These are phyloP conservation scores for Fusarium phyllophilum DNA, from an alignment of 2,329 filamentous ascomycete species.

Conservation along the genomic window DNA sequence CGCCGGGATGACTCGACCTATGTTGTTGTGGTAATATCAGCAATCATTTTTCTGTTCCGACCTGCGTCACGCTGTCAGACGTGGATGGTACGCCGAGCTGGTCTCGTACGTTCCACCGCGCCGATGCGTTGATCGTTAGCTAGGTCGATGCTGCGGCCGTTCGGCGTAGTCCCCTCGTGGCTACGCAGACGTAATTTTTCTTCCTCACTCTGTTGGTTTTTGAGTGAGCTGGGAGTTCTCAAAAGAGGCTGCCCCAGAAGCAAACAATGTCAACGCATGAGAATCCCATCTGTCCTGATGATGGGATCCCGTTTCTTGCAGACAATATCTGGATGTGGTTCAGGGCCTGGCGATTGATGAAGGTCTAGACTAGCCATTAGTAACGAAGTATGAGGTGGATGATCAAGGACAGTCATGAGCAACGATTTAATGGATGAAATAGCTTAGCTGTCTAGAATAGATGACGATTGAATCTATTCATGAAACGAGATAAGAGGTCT, in stretches of 20 bases:
- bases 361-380: conserved; percentile 49
- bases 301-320: conserved; percentile 41
- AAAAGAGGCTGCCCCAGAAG: conserved; percentile 23
- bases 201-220: conserved; percentile 46
- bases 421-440: conserved; percentile 32
- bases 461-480: conserved; percentile 65
- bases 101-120: conserved; percentile 50
- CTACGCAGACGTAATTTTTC: conserved; percentile 41
- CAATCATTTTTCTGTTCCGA: conserved; percentile 42
- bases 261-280: conserved; percentile 34
- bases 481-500: conserved; percentile 30
- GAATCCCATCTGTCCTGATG: conserved; percentile 33
- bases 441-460: conserved; percentile 51
- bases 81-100: conserved; percentile 56
- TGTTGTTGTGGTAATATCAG: conserved; percentile 47
- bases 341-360: conserved; percentile 43
- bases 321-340: conserved; percentile 46
- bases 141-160: conserved; percentile 66
- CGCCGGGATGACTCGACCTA: conserved; percentile 45
- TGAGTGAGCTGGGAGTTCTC: conserved; percentile 42
- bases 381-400: conserved; percentile 37
- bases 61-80: conserved; percentile 44
- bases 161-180: conserved; percentile 49
- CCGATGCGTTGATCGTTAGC: conserved; percentile 48
- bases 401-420: conserved; percentile 38